Conservation (phyloP, 1,284 basidiomycete genomes). For the Cerrena zonata region DNA sequence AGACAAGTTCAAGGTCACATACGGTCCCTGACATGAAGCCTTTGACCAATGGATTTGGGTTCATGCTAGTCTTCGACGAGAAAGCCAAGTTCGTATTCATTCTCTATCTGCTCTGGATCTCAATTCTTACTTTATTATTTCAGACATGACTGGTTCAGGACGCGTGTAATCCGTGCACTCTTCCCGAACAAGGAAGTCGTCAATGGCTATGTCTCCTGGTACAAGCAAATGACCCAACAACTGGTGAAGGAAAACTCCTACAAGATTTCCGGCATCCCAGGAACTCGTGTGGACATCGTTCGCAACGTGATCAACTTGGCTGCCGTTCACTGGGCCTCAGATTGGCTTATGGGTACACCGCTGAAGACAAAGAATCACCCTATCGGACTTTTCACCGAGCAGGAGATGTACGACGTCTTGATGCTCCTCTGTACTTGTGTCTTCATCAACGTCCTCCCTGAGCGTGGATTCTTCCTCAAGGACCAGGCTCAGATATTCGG, state of each 20-base stretch:
- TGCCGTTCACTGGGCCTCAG: conserved; percentile 61
- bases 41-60: conserved; percentile 27
- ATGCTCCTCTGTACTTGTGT: conserved; percentile 51
- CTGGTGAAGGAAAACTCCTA: conserved; percentile 36
- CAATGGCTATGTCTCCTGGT: conserved; percentile 28
- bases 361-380: conserved; percentile 48
- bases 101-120: not conserved
- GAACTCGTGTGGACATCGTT: conserved; percentile 59
- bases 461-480: conserved; percentile 54
- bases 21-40: conserved; percentile 24
- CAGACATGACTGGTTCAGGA: conserved; percentile 14
- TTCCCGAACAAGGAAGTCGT: conserved; percentile 17
- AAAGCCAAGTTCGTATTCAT: conserved; percentile 20
- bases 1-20: conserved; percentile 30
- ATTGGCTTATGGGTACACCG: conserved; percentile 56
- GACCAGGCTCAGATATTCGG: conserved; percentile 40
- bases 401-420: conserved; percentile 40
- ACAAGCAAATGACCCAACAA: conserved; percentile 33
- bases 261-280: conserved; percentile 27
- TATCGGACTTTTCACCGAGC: conserved; percentile 45
- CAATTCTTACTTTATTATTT: conserved; percentile 2
- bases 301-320: conserved; percentile 65
- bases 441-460: conserved; percentile 51
- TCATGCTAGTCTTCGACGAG: conserved; percentile 29
- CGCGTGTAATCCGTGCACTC: conserved; percentile 17